Evolutionary conservation across 108 stramenopile genomes (phyloP).

Genomic region (Chaetoceros tenuissimus): DNA sequence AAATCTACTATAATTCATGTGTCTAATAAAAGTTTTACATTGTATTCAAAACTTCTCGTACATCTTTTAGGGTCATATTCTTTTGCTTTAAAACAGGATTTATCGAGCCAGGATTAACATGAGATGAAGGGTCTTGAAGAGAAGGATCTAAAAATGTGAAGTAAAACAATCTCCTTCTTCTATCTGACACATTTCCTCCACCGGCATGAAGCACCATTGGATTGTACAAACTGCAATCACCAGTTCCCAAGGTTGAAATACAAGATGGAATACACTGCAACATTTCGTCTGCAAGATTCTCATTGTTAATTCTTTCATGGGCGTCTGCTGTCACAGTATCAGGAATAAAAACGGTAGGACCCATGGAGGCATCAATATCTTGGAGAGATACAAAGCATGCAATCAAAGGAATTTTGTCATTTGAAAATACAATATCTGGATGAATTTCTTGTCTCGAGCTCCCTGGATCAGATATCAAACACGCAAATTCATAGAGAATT

Average conservation of each 20-base stretch:
- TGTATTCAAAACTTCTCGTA: too few relatives aligned
- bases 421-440: slow-evolving; percentile 1
- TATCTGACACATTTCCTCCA: too few relatives aligned
- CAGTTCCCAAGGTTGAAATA: background rate
- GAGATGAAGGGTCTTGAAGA: too few relatives aligned
- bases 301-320: background rate
- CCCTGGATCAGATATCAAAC: slow-evolving; percentile 2
- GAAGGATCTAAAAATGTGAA: too few relatives aligned
- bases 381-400: slow-evolving; percentile 1
- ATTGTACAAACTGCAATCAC: background rate
- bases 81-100: too few relatives aligned
- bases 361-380: slow-evolving; percentile 3
- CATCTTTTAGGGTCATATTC: too few relatives aligned
- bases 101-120: too few relatives aligned
- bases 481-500: background rate
- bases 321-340: slow-evolving; percentile 1
- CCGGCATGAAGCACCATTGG: too few relatives aligned
- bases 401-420: slow-evolving; percentile 2
- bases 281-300: background rate
- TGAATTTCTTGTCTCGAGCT: slow-evolving; percentile 1
- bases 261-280: background rate
- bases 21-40: too few relatives aligned
- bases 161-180: too few relatives aligned
- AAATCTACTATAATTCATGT: too few relatives aligned
- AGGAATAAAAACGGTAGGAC: background rate